These are phyloP conservation scores for Aegilops sharonensis DNA, from an alignment of 176 grass and related monocot species.

Conservation along the genomic window DNA sequence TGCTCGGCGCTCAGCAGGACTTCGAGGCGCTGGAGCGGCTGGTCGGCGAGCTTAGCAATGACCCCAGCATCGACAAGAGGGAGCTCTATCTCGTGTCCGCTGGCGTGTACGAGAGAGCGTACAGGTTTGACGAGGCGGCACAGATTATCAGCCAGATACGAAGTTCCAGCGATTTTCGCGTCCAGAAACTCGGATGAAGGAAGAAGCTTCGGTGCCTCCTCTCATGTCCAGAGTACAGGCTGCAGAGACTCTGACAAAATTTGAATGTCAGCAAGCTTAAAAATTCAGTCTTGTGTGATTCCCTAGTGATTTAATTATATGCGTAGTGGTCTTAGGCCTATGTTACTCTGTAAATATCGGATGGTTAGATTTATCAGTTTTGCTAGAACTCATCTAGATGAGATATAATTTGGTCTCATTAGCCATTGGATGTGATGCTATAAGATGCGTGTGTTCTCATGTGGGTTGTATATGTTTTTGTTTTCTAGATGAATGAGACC, in stretches of 20 bases:
- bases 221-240: not conserved
- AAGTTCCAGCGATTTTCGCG: conserved; percentile 26
- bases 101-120: conserved; percentile 68
- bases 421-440: too few species aligned
- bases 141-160: conserved; percentile 60
- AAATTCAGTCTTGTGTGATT: not conserved
- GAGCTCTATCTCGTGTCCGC: conserved; percentile 76
- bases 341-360: not conserved
- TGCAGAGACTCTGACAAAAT: not conserved
- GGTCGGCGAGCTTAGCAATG: conserved; percentile 55
- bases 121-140: conserved; percentile 66
- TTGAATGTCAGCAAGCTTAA: not conserved
- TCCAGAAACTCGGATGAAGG: conserved; percentile 34
- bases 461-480: too few species aligned
- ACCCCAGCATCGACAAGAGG: conserved; percentile 78
- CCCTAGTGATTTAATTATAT: not conserved
- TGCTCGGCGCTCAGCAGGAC: conserved; percentile 73
- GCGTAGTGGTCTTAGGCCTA: not conserved
- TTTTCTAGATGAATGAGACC: too few species aligned
- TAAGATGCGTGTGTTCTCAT: too few species aligned
- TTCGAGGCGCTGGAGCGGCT: conserved; percentile 60
- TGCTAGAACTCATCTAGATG: too few species aligned
- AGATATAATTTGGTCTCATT: too few species aligned
- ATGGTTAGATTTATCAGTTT: not conserved
- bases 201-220: conserved; percentile 18